Percentiles rank a stretch among this genome's conserved stretches.
Conservation (phyloP, 805 yeast genomes). For the Kodamaea hsintzibuensis region DNA sequence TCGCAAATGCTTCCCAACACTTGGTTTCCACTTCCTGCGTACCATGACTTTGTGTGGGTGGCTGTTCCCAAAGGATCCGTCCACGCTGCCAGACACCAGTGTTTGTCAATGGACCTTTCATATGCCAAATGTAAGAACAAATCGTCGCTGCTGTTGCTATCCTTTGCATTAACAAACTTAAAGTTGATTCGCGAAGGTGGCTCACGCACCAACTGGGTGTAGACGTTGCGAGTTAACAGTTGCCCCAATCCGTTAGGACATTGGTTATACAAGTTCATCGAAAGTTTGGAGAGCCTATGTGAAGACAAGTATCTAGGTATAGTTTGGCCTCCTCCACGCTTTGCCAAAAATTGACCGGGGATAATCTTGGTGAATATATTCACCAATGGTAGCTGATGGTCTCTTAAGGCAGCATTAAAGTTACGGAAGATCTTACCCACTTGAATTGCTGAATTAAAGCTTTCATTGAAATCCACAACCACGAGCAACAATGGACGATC, state of each 20-base stretch:
- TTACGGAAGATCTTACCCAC: constrained; percentile 48
- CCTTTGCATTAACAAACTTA: constrained; percentile 28
- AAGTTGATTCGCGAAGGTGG: constrained; percentile 39
- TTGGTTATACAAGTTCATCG: constrained; percentile 58
- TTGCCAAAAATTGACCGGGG: constrained; percentile 30
- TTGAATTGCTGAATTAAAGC: constrained; percentile 46
- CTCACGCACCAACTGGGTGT: constrained; percentile 37
- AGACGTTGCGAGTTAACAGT: constrained; percentile 17
- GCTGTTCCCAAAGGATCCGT: constrained; percentile 77
- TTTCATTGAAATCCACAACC: constrained; percentile 47
- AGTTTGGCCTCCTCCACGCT: constrained; percentile 7
- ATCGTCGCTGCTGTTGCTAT: constrained; percentile 53
- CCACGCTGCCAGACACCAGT: constrained; percentile 89
- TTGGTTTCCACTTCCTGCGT: constrained; percentile 21
- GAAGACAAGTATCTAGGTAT: constrained; percentile 29
- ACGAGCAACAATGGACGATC: constrained; percentile 52
- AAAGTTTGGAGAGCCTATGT: constrained; percentile 41
- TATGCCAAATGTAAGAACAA: constrained; percentile 83
- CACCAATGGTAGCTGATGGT: constrained; percentile 43
- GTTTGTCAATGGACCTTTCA: constrained; percentile 74
- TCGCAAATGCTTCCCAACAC: constrained; percentile 52
- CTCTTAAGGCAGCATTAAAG: constrained; percentile 39
- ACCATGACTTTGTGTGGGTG: constrained; percentile 67
- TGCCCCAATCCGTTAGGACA: constrained; percentile 41
- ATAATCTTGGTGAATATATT: constrained; percentile 38